Conservation (phyloP, 1,284 basidiomycete genomes). For the Pseudozyma sp. region DNA sequence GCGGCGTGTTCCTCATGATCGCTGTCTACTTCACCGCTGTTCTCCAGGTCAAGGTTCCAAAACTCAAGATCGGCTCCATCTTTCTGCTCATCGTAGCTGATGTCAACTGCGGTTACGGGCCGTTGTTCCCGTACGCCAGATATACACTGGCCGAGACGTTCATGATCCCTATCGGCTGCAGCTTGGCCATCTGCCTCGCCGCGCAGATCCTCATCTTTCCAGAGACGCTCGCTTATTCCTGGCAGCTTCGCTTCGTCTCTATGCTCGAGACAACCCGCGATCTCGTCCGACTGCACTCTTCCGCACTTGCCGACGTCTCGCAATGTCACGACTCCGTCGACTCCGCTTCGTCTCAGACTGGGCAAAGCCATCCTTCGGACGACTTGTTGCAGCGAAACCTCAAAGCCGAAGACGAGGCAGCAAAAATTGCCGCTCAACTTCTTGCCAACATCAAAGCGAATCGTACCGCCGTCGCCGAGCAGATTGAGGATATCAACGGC, state of each 20-base stretch:
- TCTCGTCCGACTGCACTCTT: conserved; percentile 25
- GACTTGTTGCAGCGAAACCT: conserved; percentile 21
- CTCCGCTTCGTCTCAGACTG: background rate
- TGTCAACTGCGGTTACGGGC: conserved; percentile 69
- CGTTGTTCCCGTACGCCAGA: conserved; percentile 76
- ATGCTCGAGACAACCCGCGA: conserved; percentile 27
- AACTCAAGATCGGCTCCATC: conserved; percentile 74
- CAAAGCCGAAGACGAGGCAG: conserved; percentile 28
- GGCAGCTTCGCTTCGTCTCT: conserved; percentile 66
- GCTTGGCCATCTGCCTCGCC: conserved; percentile 48
- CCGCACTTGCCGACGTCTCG: conserved; percentile 22
- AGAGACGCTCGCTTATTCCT: conserved; percentile 76
- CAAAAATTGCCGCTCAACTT: conserved; percentile 12
- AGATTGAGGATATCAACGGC: conserved; percentile 31
- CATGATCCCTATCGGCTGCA: conserved; percentile 49
- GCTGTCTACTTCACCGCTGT: conserved; percentile 76
- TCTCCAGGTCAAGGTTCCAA: conserved; percentile 76
- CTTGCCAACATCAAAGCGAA: conserved; percentile 24
- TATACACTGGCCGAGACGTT: conserved; percentile 74
- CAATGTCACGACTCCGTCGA: conserved; percentile 7
- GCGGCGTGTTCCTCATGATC: conserved; percentile 78
- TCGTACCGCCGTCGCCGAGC: conserved; percentile 19
- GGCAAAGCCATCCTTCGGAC: conserved; percentile 8
- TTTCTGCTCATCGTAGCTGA: conserved; percentile 57
- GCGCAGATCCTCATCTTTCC: conserved; percentile 78